phyloP scores from a whole-genome alignment of 2,329 filamentous ascomycete species.

The Alternaria viburni region DNA sequence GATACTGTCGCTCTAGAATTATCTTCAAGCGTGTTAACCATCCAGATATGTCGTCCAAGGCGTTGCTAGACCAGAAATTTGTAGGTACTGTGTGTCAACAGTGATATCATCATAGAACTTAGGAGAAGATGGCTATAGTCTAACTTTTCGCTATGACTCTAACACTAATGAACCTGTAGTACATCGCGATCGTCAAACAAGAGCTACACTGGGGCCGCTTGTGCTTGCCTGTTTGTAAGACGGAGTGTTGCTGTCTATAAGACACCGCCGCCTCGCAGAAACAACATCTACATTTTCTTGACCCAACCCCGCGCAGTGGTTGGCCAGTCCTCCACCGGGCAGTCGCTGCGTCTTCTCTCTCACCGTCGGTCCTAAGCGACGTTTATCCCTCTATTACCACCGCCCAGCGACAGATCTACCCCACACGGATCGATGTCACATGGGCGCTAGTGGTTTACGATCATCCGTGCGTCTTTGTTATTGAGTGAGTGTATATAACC shows the following conservation, averaged over 20 bases:
- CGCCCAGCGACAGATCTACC: background rate
- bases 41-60: background rate
- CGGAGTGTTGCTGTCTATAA: background rate
- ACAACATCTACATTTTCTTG: background rate
- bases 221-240: background rate
- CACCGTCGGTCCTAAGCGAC: background rate
- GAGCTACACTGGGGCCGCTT: background rate
- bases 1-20: background rate
- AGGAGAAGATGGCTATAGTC: background rate
- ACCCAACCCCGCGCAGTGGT: background rate
- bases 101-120: background rate
- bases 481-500: background rate
- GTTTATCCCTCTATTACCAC: background rate
- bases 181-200: background rate
- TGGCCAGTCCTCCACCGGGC: background rate
- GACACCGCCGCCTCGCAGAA: background rate
- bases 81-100: background rate
- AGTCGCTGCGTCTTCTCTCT: background rate
- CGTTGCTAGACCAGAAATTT: background rate
- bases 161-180: background rate
- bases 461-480: background rate
- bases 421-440: background rate
- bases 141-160: background rate
- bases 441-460: background rate
- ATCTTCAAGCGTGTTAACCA: background rate